A percentile compares a stretch with the other conserved stretches of the same genome.
Evolutionary conservation across 495 filamentous ascomycete genomes (phyloP).

Genomic region (Halenospora varia): DNA sequence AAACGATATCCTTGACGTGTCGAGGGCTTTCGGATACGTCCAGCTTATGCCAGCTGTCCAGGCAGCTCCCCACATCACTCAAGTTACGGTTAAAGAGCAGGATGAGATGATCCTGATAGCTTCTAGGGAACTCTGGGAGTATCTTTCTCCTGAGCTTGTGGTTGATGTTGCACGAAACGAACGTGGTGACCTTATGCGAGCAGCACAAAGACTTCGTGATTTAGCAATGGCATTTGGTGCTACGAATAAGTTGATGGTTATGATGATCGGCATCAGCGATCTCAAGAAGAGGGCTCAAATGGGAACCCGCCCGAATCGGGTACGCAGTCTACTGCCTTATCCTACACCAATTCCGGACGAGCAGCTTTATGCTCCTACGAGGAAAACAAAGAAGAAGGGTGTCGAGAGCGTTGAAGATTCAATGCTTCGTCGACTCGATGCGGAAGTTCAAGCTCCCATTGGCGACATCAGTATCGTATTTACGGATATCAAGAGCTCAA

Average conservation of each 20-base stretch:
- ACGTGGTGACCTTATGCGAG: conserved; percentile 84
- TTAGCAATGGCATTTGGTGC: conserved; percentile 93
- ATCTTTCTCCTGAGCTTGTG: conserved; percentile 77
- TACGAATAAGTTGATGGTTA: conserved; percentile 94
- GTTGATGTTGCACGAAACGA: conserved; percentile 88
- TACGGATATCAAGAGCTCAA: conserved; percentile 99
- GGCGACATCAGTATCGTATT: conserved; percentile 93
- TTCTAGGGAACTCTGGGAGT: conserved; percentile 92
- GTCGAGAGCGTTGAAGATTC: conserved; percentile 78
- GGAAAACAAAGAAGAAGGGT: conserved; percentile 61
- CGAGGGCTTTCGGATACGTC: conserved; percentile 90
- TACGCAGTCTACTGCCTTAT: conserved; percentile 70
- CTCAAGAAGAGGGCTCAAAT: conserved; percentile 76
- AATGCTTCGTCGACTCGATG: conserved; percentile 74
- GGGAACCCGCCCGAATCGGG: conserved; percentile 58
- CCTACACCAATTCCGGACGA: conserved; percentile 70
- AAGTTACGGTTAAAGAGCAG: conserved; percentile 75
- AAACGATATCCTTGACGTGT: conserved; percentile 87
- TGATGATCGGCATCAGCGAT: conserved; percentile 91
- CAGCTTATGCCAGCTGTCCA: conserved; percentile 90
- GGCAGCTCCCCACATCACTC: conserved; percentile 79
- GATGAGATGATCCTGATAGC: conserved; percentile 94
- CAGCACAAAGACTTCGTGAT: conserved; percentile 93
- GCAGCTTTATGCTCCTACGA: conserved; percentile 48
- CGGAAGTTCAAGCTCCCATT: conserved; percentile 82